Percentiles rank a stretch among this genome's conserved stretches.
Conservation (phyloP, 129 eudicot genomes). For the Apium graveolens region DNA sequence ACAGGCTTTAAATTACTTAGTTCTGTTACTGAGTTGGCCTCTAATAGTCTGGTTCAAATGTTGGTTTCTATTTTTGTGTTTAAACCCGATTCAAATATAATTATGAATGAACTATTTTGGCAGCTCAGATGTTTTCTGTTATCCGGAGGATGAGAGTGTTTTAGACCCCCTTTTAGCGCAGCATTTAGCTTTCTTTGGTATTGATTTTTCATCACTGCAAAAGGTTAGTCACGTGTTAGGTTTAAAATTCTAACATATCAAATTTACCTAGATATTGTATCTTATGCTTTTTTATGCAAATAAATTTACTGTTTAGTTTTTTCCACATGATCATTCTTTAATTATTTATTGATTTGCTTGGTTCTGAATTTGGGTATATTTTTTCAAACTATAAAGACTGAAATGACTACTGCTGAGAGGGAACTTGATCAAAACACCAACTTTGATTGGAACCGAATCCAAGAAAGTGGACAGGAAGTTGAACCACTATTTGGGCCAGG, state of each 20-base stretch:
- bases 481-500: conserved; percentile 85
- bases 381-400: conserved; percentile 42
- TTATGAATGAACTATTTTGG: conserved; percentile 48
- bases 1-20: background rate
- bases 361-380: no score
- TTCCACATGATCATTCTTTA: background rate
- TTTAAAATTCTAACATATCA: background rate
- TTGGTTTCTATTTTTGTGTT: background rate
- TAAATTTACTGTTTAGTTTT: background rate
- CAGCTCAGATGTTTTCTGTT: conserved; percentile 97
- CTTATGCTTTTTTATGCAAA: background rate
- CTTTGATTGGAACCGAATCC: conserved; percentile 95
- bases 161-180: conserved; percentile 71
- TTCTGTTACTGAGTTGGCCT: background rate
- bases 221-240: conserved; percentile 41
- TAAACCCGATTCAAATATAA: conserved; percentile 25
- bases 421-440: conserved; percentile 94
- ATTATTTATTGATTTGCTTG: background rate
- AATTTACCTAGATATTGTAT: background rate
- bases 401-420: conserved; percentile 98
- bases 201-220: conserved; percentile 84
- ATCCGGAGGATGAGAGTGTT: conserved; percentile 95
- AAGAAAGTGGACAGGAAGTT: conserved; percentile 84
- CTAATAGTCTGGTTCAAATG: background rate
- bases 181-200: conserved; percentile 86